A percentile compares a stretch with the other conserved stretches of the same genome.
These are phyloP conservation scores for Tranzscheliella williamsii DNA, from an alignment of 1,284 basidiomycete genomes.

Conservation along the genomic window DNA sequence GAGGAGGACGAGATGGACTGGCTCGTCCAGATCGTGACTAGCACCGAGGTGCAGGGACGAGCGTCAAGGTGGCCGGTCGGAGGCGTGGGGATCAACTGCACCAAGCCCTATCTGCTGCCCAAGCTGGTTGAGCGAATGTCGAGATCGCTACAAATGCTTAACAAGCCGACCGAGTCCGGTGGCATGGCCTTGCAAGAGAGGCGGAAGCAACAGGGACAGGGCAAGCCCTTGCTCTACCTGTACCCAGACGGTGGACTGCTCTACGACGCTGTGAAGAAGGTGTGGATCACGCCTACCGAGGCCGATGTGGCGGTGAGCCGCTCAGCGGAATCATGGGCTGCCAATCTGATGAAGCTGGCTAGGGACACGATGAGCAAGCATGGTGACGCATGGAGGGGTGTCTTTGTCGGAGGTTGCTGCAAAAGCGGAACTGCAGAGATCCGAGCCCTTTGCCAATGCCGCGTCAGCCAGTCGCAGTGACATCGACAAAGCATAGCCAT, in stretches of 20 bases:
- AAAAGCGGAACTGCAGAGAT: constrained; percentile 47
- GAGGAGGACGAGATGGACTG: constrained; percentile 38
- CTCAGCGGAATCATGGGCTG: constrained; percentile 30
- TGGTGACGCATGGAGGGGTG: constrained; percentile 27
- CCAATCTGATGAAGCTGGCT: constrained; percentile 33
- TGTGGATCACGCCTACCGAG: constrained; percentile 30
- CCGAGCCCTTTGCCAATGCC: constrained; percentile 24
- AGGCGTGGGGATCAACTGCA: constrained; percentile 56
- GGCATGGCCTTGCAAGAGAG: constrained; percentile 10
- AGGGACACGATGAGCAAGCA: constrained; percentile 7
- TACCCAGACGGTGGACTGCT: constrained; percentile 55
- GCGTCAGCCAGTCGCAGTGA: neutral
- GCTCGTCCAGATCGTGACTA: constrained; percentile 28
- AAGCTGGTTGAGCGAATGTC: constrained; percentile 36
- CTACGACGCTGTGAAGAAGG: constrained; percentile 42
- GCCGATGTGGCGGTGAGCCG: constrained; percentile 6
- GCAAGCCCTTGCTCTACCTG: constrained; percentile 45
- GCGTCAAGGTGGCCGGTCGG: constrained; percentile 30
- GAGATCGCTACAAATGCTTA: constrained; percentile 15
- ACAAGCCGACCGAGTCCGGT: constrained; percentile 7
- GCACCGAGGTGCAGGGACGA: constrained; percentile 23
- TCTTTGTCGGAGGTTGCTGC: constrained; percentile 50
- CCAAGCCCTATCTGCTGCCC: constrained; percentile 42
- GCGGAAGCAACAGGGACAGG: constrained; percentile 4
- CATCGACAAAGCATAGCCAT: too few species aligned